A percentile compares a stretch with the other conserved stretches of the same genome.
Conservation (phyloP, 1,284 basidiomycete genomes). For the Wallemia hederae region DNA sequence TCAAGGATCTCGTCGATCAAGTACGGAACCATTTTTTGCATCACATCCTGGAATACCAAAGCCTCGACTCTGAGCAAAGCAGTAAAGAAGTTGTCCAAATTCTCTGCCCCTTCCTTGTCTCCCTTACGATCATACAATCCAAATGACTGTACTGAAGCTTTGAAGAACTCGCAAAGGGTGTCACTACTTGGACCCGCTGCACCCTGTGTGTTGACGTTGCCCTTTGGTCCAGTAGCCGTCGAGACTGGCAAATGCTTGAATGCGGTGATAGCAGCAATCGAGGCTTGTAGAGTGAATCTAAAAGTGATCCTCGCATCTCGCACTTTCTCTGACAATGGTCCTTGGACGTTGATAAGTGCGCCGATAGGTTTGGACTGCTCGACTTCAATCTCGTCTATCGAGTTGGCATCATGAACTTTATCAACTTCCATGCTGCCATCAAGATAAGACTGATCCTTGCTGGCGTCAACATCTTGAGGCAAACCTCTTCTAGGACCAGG, state of each 20-base stretch:
- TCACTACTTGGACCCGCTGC: neutral
- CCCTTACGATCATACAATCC: neutral
- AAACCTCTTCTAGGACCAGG: slow-evolving; percentile 5
- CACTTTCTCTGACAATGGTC: neutral
- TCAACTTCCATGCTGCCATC: slow-evolving; percentile 14
- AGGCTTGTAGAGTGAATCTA: neutral
- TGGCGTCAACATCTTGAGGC: slow-evolving; percentile 5
- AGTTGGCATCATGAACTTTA: slow-evolving; percentile 4
- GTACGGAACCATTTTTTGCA: slow-evolving; percentile 9
- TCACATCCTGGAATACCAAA: neutral
- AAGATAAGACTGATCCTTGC: too few species aligned
- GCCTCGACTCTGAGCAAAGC: neutral
- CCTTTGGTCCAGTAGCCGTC: neutral
- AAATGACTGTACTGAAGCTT: neutral
- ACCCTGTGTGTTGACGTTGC: neutral
- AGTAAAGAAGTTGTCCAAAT: neutral
- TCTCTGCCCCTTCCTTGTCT: neutral
- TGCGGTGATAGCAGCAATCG: neutral
- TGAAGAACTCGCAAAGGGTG: neutral
- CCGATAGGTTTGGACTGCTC: slow-evolving; percentile 19
- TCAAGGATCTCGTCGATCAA: slow-evolving; percentile 50
- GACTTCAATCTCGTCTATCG: slow-evolving; percentile 12
- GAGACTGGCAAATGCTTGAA: neutral
- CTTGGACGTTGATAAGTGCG: slow-evolving; percentile 4
- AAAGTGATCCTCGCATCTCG: neutral